phyloP scores from a whole-genome alignment of 768 basidiomycete genomes.

The Rhodosporidiobolus odoratus region DNA sequence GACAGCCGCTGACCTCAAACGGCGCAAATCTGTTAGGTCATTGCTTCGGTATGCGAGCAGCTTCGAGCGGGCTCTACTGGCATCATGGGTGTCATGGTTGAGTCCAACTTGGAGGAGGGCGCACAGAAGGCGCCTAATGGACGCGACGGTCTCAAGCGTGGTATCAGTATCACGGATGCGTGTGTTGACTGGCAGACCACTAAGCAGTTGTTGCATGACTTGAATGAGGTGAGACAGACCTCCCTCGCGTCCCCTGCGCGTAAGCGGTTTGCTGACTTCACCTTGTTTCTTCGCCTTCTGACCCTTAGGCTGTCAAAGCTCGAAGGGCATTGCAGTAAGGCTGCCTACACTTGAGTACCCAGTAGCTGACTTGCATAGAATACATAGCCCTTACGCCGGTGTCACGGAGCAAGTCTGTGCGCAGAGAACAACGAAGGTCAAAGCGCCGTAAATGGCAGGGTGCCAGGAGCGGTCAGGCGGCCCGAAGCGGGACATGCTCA shows the following conservation, averaged over 20 bases:
- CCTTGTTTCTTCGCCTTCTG: not conserved
- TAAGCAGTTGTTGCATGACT: conserved; percentile 62
- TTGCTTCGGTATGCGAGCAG: conserved; percentile 67
- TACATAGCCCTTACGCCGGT: no score
- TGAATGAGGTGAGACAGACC: conserved; percentile 35
- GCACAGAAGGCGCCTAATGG: conserved; percentile 75
- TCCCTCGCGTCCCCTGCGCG: not conserved
- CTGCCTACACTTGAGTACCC: no score
- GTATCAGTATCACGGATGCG: conserved; percentile 81
- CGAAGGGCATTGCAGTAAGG: no score
- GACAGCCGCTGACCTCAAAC: not conserved
- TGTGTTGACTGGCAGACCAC: conserved; percentile 83
- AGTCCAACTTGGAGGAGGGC: conserved; percentile 86
- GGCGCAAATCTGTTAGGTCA: conserved; percentile 53
- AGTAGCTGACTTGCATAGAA: no score
- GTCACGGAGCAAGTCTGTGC: no score
- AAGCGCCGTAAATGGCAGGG: no score
- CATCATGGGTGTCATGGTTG: conserved; percentile 96
- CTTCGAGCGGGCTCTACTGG: conserved; percentile 59
- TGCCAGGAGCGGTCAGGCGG: no score
- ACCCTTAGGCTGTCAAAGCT: conserved; percentile 13
- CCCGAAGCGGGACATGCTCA: no score
- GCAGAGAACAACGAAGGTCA: no score
- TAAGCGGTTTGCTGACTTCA: not conserved
- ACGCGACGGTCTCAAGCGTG: conserved; percentile 31